These are phyloP conservation scores for Saturnispora diversa DNA, from an alignment of 805 yeast genomes.

Conservation along the genomic window DNA sequence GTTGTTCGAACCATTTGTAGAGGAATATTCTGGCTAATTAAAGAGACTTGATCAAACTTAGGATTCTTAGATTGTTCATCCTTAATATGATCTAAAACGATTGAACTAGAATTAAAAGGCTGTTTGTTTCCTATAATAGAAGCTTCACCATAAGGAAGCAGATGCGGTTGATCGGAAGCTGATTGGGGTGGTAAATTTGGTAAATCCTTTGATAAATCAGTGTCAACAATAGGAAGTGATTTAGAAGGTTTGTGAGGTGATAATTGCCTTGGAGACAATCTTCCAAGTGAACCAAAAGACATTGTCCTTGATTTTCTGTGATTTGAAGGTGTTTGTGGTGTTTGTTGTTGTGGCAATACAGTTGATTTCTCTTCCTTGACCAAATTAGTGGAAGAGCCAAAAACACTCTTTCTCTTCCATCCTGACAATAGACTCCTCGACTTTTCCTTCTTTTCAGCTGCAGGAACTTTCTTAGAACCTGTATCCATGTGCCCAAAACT, in stretches of 20 bases:
- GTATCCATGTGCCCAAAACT: slow-evolving; percentile 10
- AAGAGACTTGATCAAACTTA: slow-evolving; percentile 6
- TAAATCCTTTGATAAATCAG: slow-evolving; percentile 4
- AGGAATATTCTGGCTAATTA: slow-evolving; percentile 5
- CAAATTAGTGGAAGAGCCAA: slow-evolving; percentile 1
- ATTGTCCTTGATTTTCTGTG: slow-evolving; percentile 5
- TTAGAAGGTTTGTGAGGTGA: slow-evolving; percentile 13
- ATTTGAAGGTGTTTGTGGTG: slow-evolving; percentile 1
- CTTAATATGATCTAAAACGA: neutral
- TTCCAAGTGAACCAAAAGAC: slow-evolving; percentile 6
- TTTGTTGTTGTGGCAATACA: neutral
- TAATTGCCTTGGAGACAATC: slow-evolving; percentile 1
- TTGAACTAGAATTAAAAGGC: slow-evolving; percentile 10
- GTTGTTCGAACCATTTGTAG: slow-evolving; percentile 8
- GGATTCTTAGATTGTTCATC: slow-evolving; percentile 5
- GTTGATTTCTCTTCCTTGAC: neutral
- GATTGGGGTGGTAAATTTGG: slow-evolving; percentile 8
- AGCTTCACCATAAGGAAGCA: slow-evolving; percentile 23
- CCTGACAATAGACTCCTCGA: slow-evolving; percentile 24
- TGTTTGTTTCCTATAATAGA: too few relatives aligned
- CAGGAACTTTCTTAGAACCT: slow-evolving; percentile 11
- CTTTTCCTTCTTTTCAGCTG: slow-evolving; percentile 21
- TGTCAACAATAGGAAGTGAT: slow-evolving; percentile 8
- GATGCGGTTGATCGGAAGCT: slow-evolving; percentile 6
- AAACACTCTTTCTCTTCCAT: slow-evolving; percentile 28